Conservation (phyloP, 2,329 filamentous ascomycete species). For the Colletotrichum sp. region DNA sequence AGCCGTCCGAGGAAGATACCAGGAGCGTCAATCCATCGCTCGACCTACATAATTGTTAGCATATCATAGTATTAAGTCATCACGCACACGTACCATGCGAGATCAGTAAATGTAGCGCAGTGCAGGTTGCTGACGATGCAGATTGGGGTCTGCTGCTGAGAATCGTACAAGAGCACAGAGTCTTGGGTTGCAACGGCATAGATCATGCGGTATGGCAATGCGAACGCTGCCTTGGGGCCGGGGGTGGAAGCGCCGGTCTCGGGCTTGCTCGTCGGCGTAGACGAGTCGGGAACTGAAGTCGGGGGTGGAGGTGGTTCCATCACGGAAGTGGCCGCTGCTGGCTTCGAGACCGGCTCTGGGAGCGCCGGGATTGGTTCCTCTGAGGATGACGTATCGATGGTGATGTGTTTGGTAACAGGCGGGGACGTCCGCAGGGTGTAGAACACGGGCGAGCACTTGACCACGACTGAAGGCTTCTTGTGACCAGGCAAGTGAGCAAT, state of each 20-base stretch:
- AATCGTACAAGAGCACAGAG: conserved; percentile 93
- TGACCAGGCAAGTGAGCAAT: conserved; percentile 95
- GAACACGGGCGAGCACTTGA: conserved; percentile 89
- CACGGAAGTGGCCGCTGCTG: conserved; percentile 61
- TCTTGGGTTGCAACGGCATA: conserved; percentile 98
- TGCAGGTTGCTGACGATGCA: conserved; percentile 97
- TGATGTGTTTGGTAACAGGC: conserved; percentile 83
- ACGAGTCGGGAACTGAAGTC: conserved; percentile 45
- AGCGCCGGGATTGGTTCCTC: conserved; percentile 85
- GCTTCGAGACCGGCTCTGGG: conserved; percentile 79
- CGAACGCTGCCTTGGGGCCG: conserved; percentile 75
- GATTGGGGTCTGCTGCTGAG: conserved; percentile 91
- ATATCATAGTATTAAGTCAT: no score
- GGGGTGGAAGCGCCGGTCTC: conserved; percentile 57
- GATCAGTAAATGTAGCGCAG: conserved; percentile 95
- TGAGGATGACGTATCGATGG: conserved; percentile 88
- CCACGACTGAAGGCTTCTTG: conserved; percentile 96
- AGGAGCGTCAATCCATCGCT: conserved; percentile 66
- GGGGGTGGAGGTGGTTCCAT: conserved; percentile 85
- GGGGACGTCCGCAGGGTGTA: conserved; percentile 78
- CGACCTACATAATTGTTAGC: conserved; percentile 40
- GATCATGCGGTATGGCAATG: conserved; percentile 88
- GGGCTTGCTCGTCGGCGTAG: conserved; percentile 37
- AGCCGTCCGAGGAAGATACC: conserved; percentile 97
- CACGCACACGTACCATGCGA: conserved; percentile 80